Evolutionary conservation across 169 alveolate genomes (phyloP), one percentile per base, ranked within the genome.

Genomic region (Eimeria brunetti): DNA sequence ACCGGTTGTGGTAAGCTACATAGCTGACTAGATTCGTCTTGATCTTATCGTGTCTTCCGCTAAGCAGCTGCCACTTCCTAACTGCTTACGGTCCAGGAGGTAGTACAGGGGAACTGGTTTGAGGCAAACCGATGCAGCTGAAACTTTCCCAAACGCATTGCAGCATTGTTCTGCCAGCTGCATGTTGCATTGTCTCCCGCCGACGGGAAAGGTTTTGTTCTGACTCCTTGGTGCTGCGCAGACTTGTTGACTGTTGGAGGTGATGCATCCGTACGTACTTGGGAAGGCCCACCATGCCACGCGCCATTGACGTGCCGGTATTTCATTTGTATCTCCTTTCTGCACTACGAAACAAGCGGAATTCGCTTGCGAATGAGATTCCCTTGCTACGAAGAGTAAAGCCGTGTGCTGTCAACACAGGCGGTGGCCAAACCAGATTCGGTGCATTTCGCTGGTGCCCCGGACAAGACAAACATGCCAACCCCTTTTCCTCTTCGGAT

Each of bases 251-350:
- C 92, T 18, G 62, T 62, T 62, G 92, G 92, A 41, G 64, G 64
- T 56, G 92, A 86, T 49, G 92, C 81, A 33, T 86, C 92, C 38
- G 11, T 62, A 62, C 92, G 92, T 44, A 41, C 81, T 18, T 86
- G 92, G 92, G 80, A 20, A 62, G 44, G 92, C 81, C 83, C 92
- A 7, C 92, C 92, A 8, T 86, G 92, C 44, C 92, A 22, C 58
- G 62, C 24, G 92, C 64, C 92, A 38, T 11, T 62, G 92, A 62
- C 92, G 58, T 60, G 60, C 92, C 78, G 92, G 92, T 86, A 86
- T 16, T 33, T 44, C 60, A n/a, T 62, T 41, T 62, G 60, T 9
- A 38, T 56, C 76, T 60, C 1, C 18, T 38, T n/a, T 24, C 75
- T n/a, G 56, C 30, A 36, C n/a, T 8, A 41, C 44, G 46, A 1